These are phyloP conservation scores for Colletotrichum sublineola DNA, from an alignment of 2,329 filamentous ascomycete species.

Conservation along the genomic window DNA sequence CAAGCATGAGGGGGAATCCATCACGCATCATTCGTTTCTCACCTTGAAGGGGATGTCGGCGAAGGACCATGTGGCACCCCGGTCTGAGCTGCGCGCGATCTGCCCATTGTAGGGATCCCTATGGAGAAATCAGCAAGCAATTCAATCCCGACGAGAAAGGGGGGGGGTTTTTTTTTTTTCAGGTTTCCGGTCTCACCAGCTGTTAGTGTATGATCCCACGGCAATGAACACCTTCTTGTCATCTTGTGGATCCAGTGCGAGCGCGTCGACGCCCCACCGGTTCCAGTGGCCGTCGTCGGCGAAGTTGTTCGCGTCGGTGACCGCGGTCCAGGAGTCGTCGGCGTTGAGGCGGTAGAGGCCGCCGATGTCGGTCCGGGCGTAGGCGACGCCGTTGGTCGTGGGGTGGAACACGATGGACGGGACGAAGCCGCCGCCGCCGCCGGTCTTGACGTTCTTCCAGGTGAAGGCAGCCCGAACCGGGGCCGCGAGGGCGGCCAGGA, in stretches of 20 bases:
- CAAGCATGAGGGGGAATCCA: rapidly evolving
- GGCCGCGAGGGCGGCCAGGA: constrained; percentile 43
- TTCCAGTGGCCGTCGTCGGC: constrained; percentile 62
- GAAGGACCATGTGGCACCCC: constrained; percentile 65
- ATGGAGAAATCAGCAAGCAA: rapidly evolving
- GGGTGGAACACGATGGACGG: constrained; percentile 70
- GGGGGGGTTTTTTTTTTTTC: too few species aligned
- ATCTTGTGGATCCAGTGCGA: constrained; percentile 69
- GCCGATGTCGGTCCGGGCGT: constrained; percentile 70
- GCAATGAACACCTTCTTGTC: constrained; percentile 66
- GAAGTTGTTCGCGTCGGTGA: constrained; percentile 59
- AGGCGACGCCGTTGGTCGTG: constrained; percentile 63
- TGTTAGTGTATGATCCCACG: constrained; percentile 70
- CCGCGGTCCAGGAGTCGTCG: constrained; percentile 68
- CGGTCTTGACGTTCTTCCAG: constrained; percentile 66
- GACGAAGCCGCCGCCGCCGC: constrained; percentile 71
- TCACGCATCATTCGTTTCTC: not conserved
- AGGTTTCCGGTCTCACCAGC: constrained; percentile 55
- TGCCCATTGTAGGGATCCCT: constrained; percentile 67
- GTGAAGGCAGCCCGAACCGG: constrained; percentile 53
- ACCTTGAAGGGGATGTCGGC: constrained; percentile 67
- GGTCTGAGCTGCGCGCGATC: constrained; percentile 68
- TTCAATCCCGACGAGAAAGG: not conserved
- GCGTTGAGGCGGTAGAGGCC: constrained; percentile 67
- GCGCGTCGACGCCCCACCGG: constrained; percentile 69